A percentile compares a stretch with the other conserved stretches of the same genome.
Evolutionary conservation across 495 filamentous ascomycete species (phyloP).

Genomic region (Talaromyces ruber): DNA sequence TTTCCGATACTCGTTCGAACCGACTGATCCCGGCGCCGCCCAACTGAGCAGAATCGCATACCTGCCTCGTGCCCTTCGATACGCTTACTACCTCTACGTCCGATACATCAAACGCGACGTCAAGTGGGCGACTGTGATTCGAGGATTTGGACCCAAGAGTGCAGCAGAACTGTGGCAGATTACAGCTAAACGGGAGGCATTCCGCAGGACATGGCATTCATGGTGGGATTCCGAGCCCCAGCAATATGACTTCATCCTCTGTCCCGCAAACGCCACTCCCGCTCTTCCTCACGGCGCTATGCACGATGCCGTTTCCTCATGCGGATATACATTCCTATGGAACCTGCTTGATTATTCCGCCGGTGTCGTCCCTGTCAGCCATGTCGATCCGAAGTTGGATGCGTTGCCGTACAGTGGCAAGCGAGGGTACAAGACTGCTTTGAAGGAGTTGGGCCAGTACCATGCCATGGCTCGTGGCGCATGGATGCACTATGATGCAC

Average conservation of each 20-base stretch:
- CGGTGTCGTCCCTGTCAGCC: constrained; percentile 80
- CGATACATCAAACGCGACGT: constrained; percentile 69
- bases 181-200: constrained; percentile 66
- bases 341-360: constrained; percentile 87
- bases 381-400: constrained; percentile 66
- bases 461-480: constrained; percentile 76
- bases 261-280: constrained; percentile 83
- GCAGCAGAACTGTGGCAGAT: constrained; percentile 75
- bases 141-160: constrained; percentile 59
- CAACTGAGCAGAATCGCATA: constrained; percentile 64
- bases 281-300: constrained; percentile 84
- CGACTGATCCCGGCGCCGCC: constrained; percentile 67
- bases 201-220: constrained; percentile 66
- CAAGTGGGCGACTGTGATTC: constrained; percentile 70
- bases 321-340: constrained; percentile 94
- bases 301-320: constrained; percentile 76
- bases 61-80: constrained; percentile 70
- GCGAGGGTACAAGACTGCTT: constrained; percentile 37
- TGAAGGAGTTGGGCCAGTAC: constrained; percentile 35
- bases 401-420: constrained; percentile 33
- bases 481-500: constrained; percentile 81
- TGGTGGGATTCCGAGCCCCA: constrained; percentile 66
- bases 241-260: constrained; percentile 70
- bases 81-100: constrained; percentile 81
- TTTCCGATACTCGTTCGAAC: constrained; percentile 70